Base-by-base conservation (phyloP, 2,329 filamentous ascomycete genomes). In the Ceratocystis alfenasii region DNA sequence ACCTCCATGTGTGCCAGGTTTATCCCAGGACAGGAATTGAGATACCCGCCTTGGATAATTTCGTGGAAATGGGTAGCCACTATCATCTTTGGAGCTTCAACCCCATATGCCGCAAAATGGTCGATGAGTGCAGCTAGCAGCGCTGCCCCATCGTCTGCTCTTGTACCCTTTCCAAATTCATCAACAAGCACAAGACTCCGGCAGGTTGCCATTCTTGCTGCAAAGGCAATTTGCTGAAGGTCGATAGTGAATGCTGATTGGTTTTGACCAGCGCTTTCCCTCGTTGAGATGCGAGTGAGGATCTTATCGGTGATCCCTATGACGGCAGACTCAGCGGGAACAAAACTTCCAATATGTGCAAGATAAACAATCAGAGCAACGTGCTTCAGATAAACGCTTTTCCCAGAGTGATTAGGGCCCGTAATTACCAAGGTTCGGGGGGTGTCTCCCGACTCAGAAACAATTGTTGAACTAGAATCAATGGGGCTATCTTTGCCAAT, bases 341-440 rank as follows among this genome's bases (percentile, higher is more conserved):
- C 89, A 73, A 89, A 97, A 73, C 90, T 93, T 63, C 94, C 94
- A 64, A 96, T 83, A 72, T 99, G 94, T 0, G 94, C 90, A 74
- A 99, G 82, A 72, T 94, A 96, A 15, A 95, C 86, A 67, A 96
- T 94, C 62, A 96, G 78, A 3, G 92, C 94, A 41, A 90, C 84
- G 74, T 99, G 93, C 74, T 95, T 99, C 72, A 97, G 81, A 74
- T 96, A 97, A 0, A 97, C 84, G 70, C 91, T 97, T 75, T 99
- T 99, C 0, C 94, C 94, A 0, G 94, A 97, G 73, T 94, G 95
- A 71, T 99, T 99, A 3, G 94, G 92, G 0, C 94, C 94, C 0
- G 94, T 97, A 71, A 99, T 75, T 5, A 96, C 77, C 12, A 96
- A 74, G 76, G 90, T 90, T 12, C 70, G 68, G 2, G 63, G 53